Base-by-base conservation (phyloP, 371 early-diverging fungal species). In the Syncephalastrum contaminatum region DNA sequence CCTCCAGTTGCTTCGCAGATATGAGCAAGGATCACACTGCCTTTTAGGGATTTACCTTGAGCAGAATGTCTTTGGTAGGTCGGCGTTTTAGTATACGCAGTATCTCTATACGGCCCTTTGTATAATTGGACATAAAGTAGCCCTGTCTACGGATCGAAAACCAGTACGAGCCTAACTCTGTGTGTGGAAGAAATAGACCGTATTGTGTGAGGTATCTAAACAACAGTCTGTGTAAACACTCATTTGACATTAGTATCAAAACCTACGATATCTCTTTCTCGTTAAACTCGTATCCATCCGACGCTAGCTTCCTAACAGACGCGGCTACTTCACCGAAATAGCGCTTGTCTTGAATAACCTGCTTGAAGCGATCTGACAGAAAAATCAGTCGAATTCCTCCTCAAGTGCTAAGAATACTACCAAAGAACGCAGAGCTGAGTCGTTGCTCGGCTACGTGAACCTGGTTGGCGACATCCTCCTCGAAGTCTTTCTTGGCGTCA, bases 391-490 rank as follows among this genome's bases (percentile, higher is more conserved):
- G 18, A 48, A 41, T 19, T 1, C 4, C 18, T n/a, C 12, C 16
- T 14, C 6, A n/a, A n/a, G 19, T 21, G 36, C 2, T 27, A 3
- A 27, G 6, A 3, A n/a, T 1, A 4, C 39, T 54, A 65, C 65
- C 65, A 54, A 65, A 65, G 7, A 54, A 5, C 13, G 43, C 47
- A 6, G 58, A 4, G 54, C 67, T 20, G 51, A 65, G 1, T 43
- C 73, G 43, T 63, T 88, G 13, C 63, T 70, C 46, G 77, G 89
- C 51, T 88, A 84, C 77, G 51, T 78, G 50, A 85, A 89, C 56
- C 66, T 85, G 22, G 83, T 85, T 43, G 75, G 84, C 24, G 88
- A 84, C 50, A 58, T 85, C 48, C 48, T 81, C 14, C 6, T 44
- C 27, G 36, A 44, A 60, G 40, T 65, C 58, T 16, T 24, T 7